These are phyloP conservation scores for Termitomyces sp. DNA, from an alignment of 768 basidiomycete genomes.

Conservation along the genomic window DNA sequence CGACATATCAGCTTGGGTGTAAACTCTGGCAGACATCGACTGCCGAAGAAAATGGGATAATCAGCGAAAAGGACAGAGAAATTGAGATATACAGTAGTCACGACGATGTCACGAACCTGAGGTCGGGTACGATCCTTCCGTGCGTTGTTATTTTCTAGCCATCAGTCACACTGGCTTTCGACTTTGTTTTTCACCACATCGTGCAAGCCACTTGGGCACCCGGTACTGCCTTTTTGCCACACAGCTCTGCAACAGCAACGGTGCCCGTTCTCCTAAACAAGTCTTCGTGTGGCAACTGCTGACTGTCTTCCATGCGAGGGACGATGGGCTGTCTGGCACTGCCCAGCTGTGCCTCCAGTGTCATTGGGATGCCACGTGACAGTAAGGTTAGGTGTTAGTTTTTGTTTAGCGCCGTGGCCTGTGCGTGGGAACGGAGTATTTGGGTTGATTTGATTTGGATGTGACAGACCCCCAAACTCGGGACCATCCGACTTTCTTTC, in stretches of 20 bases:
- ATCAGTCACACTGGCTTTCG: conserved; percentile 23
- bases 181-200: conserved; percentile 23
- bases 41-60: conserved; percentile 11
- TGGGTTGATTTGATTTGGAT: conserved; percentile 44
- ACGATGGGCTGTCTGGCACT: background rate
- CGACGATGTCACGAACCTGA: conserved; percentile 18
- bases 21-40: background rate
- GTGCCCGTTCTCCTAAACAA: background rate
- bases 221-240: conserved; percentile 1
- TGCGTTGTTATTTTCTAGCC: conserved; percentile 17
- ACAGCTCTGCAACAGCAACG: background rate
- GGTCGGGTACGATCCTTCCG: conserved; percentile 12
- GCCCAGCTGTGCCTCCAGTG: conserved; percentile 4
- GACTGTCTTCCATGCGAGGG: conserved; percentile 1
- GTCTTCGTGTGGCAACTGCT: background rate
- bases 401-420: conserved; percentile 38
- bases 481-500: conserved; percentile 48
- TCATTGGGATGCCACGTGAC: conserved; percentile 30
- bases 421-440: conserved; percentile 45
- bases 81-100: conserved; percentile 18
- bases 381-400: conserved; percentile 30
- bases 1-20: background rate
- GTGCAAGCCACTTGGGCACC: conserved; percentile 1
- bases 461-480: conserved; percentile 41
- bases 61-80: conserved; percentile 5